Evolutionary conservation across 306 rosid genomes (phyloP).

Genomic region (Malus sylvestris): DNA sequence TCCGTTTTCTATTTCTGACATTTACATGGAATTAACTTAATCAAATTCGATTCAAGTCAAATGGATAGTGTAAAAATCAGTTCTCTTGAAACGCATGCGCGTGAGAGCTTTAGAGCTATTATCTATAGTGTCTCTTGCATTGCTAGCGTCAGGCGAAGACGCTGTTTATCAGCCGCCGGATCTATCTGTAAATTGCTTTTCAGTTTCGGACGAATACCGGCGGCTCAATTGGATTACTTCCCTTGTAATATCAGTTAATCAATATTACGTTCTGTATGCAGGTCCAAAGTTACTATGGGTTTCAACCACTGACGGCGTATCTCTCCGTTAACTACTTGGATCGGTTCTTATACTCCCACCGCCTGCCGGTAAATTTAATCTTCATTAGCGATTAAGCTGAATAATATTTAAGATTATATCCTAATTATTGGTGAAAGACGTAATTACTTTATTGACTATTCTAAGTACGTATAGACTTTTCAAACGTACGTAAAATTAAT

Average conservation of each 20-base stretch:
- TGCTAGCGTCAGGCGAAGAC: not conserved
- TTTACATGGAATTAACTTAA: too few relatives aligned
- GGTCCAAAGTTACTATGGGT: constrained; percentile 67
- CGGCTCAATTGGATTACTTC: not conserved
- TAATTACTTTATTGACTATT: not conserved
- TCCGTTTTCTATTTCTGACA: too few relatives aligned
- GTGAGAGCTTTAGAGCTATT: not conserved
- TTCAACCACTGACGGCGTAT: constrained; percentile 90
- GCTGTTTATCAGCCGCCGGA: not conserved
- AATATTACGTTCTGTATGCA: constrained; percentile 9
- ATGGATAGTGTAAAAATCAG: not conserved
- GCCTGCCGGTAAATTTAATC: constrained; percentile 64
- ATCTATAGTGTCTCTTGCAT: not conserved
- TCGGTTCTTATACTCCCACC: constrained; percentile 73
- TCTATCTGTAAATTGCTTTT: not conserved
- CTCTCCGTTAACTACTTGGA: constrained; percentile 93
- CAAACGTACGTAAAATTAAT: not conserved
- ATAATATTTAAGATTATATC: not conserved
- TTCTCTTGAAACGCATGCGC: not conserved
- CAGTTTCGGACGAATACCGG: not conserved
- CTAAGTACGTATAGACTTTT: constrained; percentile 28
- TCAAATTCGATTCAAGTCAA: not conserved
- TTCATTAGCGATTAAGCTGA: not conserved
- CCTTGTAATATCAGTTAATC: not conserved
- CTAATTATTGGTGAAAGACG: not conserved